Evolutionary conservation across 148 eudicot genomes (phyloP).

Genomic region (Spergularia marina): DNA sequence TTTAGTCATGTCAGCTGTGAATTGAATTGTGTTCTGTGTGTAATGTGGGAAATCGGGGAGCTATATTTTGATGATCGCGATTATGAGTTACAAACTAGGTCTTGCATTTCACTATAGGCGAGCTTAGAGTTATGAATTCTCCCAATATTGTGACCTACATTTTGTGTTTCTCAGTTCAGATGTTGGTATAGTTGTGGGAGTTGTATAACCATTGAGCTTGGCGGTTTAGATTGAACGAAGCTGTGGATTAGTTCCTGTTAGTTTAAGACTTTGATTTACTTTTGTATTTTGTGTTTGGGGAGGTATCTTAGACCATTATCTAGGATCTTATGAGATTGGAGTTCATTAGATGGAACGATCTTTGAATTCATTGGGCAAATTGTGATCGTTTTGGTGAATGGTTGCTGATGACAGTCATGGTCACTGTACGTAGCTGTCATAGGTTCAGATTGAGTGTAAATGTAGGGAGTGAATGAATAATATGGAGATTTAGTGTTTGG

Average conservation of each 20-base stretch:
- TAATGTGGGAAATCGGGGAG: no score
- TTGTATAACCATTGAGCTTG: neutral
- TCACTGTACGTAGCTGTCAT: no score
- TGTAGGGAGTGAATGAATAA: no score
- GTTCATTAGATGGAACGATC: neutral
- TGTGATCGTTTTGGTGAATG: neutral
- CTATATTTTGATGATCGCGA: no score
- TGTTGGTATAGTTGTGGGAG: neutral
- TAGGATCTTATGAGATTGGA: neutral
- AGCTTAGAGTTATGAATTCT: no score
- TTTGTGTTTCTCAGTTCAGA: no score
- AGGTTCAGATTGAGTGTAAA: no score
- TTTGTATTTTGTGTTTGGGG: neutral
- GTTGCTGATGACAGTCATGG: neutral
- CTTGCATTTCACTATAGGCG: no score
- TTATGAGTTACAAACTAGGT: no score
- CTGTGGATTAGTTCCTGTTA: neutral
- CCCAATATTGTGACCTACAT: no score
- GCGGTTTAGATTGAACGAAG: neutral
- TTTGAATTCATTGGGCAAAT: neutral
- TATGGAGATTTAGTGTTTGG: no score
- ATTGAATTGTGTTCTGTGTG: neutral
- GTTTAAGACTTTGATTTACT: neutral
- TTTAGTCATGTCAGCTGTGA: neutral
- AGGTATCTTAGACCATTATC: neutral